phyloP scores from a whole-genome alignment of 2,329 filamentous ascomycete species.

The Nannizziopsis arthrosporioides region DNA sequence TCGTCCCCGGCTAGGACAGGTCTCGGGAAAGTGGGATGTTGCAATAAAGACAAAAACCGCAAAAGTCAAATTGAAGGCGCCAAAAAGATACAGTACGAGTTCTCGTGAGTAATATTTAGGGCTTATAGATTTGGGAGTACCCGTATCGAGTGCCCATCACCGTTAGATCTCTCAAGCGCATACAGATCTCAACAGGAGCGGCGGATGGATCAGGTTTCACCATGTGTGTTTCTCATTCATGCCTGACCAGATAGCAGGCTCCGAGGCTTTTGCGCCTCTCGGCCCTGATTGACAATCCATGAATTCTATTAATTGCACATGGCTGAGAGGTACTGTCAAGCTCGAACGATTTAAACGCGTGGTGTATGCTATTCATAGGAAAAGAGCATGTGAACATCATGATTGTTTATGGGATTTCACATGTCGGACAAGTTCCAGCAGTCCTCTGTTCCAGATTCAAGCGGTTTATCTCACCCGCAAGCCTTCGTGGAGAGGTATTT shows the following conservation, averaged over 20 bases:
- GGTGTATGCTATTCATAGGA: background rate
- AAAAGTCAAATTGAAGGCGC: conserved; percentile 8
- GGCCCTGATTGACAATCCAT: background rate
- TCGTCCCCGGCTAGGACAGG: conserved; percentile 9
- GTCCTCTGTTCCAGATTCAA: too few relatives aligned
- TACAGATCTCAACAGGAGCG: too few relatives aligned
- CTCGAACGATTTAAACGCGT: background rate
- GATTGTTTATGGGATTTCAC: background rate
- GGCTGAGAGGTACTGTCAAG: background rate
- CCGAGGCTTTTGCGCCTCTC: conserved; percentile 1
- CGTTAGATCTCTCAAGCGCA: too few relatives aligned
- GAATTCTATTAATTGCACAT: conserved; percentile 1
- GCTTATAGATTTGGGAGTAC: background rate
- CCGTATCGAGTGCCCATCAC: too few relatives aligned
- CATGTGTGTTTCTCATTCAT: background rate
- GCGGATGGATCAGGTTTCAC: too few relatives aligned
- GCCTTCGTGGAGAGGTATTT: too few relatives aligned
- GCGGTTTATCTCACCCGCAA: too few relatives aligned
- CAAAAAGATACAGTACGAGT: background rate
- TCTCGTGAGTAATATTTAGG: background rate
- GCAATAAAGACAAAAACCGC: conserved; percentile 1
- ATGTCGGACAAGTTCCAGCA: background rate
- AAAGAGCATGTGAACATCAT: conserved; percentile 5
- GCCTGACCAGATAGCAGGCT: background rate
- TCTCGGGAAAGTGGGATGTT: conserved; percentile 5